Conservation (phyloP, 768 basidiomycete genomes). For the Leccinum olivaceopallidum region DNA sequence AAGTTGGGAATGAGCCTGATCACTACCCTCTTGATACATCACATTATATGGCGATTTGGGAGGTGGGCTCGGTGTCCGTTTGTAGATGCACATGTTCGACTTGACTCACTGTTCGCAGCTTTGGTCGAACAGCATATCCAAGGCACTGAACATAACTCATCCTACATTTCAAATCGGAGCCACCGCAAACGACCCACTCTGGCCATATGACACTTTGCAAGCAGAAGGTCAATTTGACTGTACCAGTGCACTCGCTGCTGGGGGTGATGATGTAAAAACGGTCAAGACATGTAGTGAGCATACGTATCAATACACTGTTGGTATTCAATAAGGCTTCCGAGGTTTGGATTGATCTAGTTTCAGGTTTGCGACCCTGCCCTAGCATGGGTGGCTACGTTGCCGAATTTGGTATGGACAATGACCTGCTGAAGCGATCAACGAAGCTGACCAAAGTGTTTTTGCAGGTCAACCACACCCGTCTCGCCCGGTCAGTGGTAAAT, state of each 20-base stretch:
- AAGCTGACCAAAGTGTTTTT: neutral
- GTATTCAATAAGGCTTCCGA: slow-evolving; percentile 12
- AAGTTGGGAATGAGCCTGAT: slow-evolving; percentile 57
- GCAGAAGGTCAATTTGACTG: slow-evolving; percentile 42
- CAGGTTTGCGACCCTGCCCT: neutral
- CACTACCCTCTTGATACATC: slow-evolving; percentile 43
- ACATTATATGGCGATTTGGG: slow-evolving; percentile 47
- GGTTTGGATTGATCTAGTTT: neutral
- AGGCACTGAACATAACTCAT: slow-evolving; percentile 35
- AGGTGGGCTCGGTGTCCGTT: slow-evolving; percentile 32
- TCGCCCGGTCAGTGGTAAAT: slow-evolving; percentile 40
- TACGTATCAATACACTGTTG: slow-evolving; percentile 53
- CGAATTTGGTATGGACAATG: neutral
- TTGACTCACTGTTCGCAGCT: slow-evolving; percentile 29
- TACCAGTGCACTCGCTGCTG: slow-evolving; percentile 49
- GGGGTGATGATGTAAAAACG: slow-evolving; percentile 42
- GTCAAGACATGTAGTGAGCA: slow-evolving; percentile 53
- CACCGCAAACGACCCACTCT: slow-evolving; percentile 51
- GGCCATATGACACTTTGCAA: slow-evolving; percentile 47
- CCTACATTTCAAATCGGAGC: slow-evolving; percentile 52
- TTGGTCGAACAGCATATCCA: slow-evolving; percentile 51
- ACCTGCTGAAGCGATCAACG: neutral
- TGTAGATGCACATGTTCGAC: neutral
- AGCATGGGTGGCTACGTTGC: neutral
- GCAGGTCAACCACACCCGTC: slow-evolving; percentile 54